Evolutionary conservation across 2,329 filamentous ascomycete species (phyloP).

Genomic region (Trichoderma atroviride): DNA sequence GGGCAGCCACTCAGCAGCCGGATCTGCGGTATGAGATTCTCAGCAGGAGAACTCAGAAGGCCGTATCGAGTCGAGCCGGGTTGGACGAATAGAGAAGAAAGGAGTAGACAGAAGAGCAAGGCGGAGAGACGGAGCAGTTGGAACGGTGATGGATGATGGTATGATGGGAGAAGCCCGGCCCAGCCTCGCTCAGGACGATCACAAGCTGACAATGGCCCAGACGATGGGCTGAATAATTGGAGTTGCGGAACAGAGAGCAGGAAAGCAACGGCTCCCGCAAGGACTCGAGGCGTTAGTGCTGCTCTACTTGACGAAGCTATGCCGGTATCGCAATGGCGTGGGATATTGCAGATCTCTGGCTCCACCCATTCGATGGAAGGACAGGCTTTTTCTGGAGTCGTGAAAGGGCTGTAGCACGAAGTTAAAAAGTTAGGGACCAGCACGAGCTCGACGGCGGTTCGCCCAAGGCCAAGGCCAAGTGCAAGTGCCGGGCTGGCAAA

Average conservation of each 20-base stretch:
- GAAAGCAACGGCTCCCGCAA: conserved; percentile 15
- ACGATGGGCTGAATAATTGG: conserved; percentile 5
- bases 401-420: conserved; percentile 3
- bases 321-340: conserved; percentile 27
- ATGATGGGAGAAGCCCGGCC: background rate
- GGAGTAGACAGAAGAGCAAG: background rate
- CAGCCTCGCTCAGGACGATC: conserved; percentile 1
- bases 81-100: background rate
- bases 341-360: conserved; percentile 26
- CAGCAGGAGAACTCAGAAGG: background rate
- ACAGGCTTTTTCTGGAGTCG: conserved; percentile 17
- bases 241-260: conserved; percentile 15
- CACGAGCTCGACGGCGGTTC: background rate
- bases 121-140: background rate
- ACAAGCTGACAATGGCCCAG: conserved; percentile 11
- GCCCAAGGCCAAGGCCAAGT: background rate
- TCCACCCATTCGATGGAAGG: conserved; percentile 25
- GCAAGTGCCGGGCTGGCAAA: conserved; percentile 7
- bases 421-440: background rate
- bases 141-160: background rate
- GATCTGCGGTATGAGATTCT: background rate
- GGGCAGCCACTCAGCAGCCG: background rate
- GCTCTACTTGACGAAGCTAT: conserved; percentile 26
- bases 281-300: conserved; percentile 21
- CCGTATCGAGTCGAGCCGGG: background rate